Evolutionary conservation across 2,329 filamentous ascomycete species (phyloP), one percentile per base, ranked within the genome.

Genomic region (Hortaea werneckii): DNA sequence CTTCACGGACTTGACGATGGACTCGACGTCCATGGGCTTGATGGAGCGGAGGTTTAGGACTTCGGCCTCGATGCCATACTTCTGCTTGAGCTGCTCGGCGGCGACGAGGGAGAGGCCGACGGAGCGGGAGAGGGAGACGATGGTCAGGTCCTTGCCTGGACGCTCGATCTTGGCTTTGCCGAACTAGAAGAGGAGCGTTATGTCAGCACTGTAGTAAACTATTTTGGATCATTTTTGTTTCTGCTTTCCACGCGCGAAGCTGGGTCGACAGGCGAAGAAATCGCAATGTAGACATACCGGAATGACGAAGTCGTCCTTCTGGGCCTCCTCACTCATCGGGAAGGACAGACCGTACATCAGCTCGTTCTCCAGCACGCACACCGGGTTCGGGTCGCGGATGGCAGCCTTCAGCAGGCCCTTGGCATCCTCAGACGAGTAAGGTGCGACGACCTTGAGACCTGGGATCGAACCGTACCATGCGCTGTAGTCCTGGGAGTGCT

Each of bases 101-200:
- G 90, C 92, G 42, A 81, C 74, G 49, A 98, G 78, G 54, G 85
- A 85, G 72, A 94, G 90, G 54, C 92, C 92, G 54, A 98, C 92
- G 67, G 87, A 95, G 67, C 92, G 88, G 55, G 92, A 96, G 50
- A 95, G 78, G 42, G 89, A 83, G 53, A 98, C 90, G 53, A 98
- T 87, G 64, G 92, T 98, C 57, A 98, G 73, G 67, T 98, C 92
- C 74, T 90, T 95, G 69, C 92, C 92, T 51, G 82, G 75, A 62
- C 92, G 89, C 77, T 98, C 92, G 64, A 98, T 86, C 82, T 98
- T 98, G 70, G 92, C 92, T 78, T 98, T 98, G 68, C 92, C 92
- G 66, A 98, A 88, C 72, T 72, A 45, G 41, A 45, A 12, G 3
- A 20, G 4, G 20, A 20, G 20, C 20, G 20, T 26, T 10, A 2